These are phyloP conservation scores for Coemansia sp. DNA, from an alignment of 192 early-diverging fungal genomes.

Conservation along the genomic window DNA sequence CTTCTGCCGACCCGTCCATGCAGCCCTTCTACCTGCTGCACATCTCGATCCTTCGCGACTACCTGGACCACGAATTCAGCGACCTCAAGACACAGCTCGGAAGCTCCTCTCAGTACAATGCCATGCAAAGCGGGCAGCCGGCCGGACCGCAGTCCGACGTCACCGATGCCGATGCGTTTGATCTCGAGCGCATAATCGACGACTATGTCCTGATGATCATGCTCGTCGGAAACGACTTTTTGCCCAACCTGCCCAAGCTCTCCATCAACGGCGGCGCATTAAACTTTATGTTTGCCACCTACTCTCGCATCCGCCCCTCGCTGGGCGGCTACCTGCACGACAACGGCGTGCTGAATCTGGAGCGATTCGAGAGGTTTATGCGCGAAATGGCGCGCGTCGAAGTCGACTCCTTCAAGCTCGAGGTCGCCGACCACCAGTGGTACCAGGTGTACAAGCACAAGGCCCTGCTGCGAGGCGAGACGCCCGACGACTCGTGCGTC, in stretches of 20 bases:
- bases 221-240: slow-evolving; percentile 97
- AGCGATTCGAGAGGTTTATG: slow-evolving; percentile 62
- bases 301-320: slow-evolving; percentile 62
- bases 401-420: slow-evolving; percentile 49
- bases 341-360: slow-evolving; percentile 64
- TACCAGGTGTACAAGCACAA: slow-evolving; percentile 54
- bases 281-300: slow-evolving; percentile 64
- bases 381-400: slow-evolving; percentile 54
- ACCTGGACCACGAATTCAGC: slow-evolving; percentile 83
- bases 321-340: slow-evolving; percentile 88
- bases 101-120: slow-evolving; percentile 52
- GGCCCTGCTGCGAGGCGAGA: slow-evolving; percentile 38
- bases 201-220: slow-evolving; percentile 92
- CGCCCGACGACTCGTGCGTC: slow-evolving; percentile 22
- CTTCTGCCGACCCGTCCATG: slow-evolving; percentile 37
- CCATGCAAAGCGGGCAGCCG: slow-evolving; percentile 27
- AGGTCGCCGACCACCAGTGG: slow-evolving; percentile 51
- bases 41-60: slow-evolving; percentile 84
- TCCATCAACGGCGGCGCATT: slow-evolving; percentile 92
- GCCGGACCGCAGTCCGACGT: neutral
- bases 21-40: slow-evolving; percentile 76
- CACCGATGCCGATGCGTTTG: slow-evolving; percentile 43
- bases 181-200: slow-evolving; percentile 92
- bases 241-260: slow-evolving; percentile 90
- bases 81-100: slow-evolving; percentile 36